phyloP scores from a whole-genome alignment of 257 asterid genomes.

The Solanum etuberosum region DNA sequence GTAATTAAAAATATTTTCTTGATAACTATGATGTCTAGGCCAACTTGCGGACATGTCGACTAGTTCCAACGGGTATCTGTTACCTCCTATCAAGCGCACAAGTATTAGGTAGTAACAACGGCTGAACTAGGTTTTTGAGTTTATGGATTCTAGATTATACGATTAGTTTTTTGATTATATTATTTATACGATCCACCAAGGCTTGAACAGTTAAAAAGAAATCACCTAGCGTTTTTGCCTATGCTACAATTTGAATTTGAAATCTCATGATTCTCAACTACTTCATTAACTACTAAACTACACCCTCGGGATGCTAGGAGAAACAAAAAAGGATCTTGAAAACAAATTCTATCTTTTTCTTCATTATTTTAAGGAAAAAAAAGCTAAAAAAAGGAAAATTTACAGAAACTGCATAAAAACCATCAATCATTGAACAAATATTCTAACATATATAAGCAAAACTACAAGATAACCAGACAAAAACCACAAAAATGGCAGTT shows the following conservation, averaged over 20 bases:
- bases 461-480: neutral
- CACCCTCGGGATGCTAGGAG: neutral
- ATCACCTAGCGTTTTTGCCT: neutral
- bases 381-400: neutral
- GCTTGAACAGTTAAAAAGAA: neutral
- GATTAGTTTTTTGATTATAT: neutral
- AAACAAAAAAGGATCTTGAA: neutral
- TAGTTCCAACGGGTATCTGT: neutral
- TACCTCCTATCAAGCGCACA: neutral
- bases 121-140: neutral
- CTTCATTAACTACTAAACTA: neutral
- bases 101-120: neutral
- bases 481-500: neutral
- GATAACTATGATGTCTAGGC: neutral
- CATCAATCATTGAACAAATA: neutral
- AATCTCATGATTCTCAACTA: neutral
- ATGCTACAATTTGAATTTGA: neutral
- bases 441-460: neutral
- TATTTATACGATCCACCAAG: neutral
- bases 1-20: neutral
- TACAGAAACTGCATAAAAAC: neutral
- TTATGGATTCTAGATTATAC: neutral
- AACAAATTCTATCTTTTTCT: neutral
- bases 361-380: neutral
- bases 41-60: neutral